Percentiles rank a stretch among this genome's conserved stretches.
These are phyloP conservation scores for Ophiostoma fasciatum DNA, from an alignment of 2,329 filamentous ascomycete genomes.

Conservation along the genomic window DNA sequence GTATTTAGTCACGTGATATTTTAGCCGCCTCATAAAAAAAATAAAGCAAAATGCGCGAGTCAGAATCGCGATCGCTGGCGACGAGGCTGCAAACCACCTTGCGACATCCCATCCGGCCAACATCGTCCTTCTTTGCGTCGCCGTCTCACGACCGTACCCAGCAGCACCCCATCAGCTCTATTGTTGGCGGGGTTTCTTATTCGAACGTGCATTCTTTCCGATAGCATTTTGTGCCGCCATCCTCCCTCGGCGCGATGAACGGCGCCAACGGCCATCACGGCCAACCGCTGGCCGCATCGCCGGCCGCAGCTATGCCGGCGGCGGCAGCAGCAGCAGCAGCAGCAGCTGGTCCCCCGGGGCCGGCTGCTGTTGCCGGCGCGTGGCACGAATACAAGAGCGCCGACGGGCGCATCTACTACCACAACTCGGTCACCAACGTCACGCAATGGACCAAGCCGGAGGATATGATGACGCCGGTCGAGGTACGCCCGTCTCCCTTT, in stretches of 20 bases:
- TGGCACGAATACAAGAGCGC: conserved; percentile 75
- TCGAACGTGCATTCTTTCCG: background rate
- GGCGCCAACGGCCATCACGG: conserved; percentile 33
- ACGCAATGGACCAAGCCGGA: conserved; percentile 93
- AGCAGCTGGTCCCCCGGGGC: background rate
- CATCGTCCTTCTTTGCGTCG: no score
- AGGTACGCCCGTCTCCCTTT: no score
- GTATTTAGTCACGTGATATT: no score
- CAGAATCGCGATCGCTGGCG: no score
- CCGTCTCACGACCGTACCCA: no score
- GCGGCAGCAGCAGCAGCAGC: background rate
- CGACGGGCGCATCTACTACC: conserved; percentile 82
- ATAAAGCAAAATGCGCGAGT: no score
- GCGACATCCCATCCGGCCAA: no score
- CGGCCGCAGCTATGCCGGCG: background rate
- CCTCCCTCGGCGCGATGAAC: conserved; percentile 35
- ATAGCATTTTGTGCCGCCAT: background rate
- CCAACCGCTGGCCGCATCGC: conserved; percentile 27
- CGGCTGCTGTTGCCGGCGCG: conserved; percentile 19
- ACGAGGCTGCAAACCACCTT: no score
- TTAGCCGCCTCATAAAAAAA: no score
- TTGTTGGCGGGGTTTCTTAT: background rate
- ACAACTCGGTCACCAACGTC: conserved; percentile 69
- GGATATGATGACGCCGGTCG: conserved; percentile 69
- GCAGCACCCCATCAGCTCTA: background rate